Percentiles rank a stretch among this genome's conserved stretches.
Evolutionary conservation across 805 yeast genomes (phyloP).

Genomic region (Wickerhamiella galacta): DNA sequence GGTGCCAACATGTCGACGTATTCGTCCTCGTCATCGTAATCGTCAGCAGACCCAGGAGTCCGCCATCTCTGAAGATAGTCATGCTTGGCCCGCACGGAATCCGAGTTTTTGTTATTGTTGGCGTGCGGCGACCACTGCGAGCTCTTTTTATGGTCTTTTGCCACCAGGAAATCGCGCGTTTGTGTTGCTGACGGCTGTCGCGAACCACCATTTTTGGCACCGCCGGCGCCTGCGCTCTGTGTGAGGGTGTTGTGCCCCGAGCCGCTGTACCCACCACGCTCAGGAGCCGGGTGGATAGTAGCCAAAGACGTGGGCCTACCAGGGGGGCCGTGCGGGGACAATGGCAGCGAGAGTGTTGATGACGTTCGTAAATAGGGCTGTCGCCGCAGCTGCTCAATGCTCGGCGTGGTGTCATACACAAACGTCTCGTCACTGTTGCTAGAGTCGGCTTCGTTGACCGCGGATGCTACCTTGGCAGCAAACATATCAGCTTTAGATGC

Average conservation of each 20-base stretch:
- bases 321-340: too few relatives aligned
- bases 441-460: conserved; percentile 68
- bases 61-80: conserved; percentile 16
- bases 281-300: too few relatives aligned
- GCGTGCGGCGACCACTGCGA: too few relatives aligned
- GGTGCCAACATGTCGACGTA: conserved; percentile 34
- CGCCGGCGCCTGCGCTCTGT: too few relatives aligned
- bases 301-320: too few relatives aligned
- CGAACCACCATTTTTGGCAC: too few relatives aligned
- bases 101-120: conserved; percentile 2
- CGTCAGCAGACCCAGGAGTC: conserved; percentile 2
- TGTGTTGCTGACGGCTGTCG: too few relatives aligned
- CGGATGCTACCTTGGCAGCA: conserved; percentile 88
- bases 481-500: conserved; percentile 80
- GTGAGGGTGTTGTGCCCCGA: too few relatives aligned
- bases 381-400: conserved; percentile 7
- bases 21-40: conserved; percentile 24
- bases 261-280: too few relatives aligned
- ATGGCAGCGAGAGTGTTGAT: conserved; percentile 8
- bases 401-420: conserved; percentile 57
- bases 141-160: too few relatives aligned
- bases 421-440: conserved; percentile 89
- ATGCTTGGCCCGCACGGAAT: conserved; percentile 15
- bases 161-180: too few relatives aligned
- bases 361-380: conserved; percentile 13